These are phyloP conservation scores for Apostasia ramifera DNA, from an alignment of 106 monocot species.

Conservation along the genomic window DNA sequence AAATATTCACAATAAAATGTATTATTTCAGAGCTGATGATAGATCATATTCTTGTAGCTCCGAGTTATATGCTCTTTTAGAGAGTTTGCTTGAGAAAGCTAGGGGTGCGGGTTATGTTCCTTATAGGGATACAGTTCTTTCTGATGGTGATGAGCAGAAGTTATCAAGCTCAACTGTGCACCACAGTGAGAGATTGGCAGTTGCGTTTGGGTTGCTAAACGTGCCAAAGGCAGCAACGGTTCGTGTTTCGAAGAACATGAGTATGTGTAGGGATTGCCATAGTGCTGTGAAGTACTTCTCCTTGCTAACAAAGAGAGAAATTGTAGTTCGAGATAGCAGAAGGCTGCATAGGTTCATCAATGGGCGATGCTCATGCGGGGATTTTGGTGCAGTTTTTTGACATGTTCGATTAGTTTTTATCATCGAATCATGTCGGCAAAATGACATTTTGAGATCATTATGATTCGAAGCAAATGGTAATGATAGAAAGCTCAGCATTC, in stretches of 20 bases:
- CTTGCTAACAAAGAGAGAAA: constrained; percentile 46
- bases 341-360: constrained; percentile 69
- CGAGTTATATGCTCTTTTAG: constrained; percentile 45
- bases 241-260: constrained; percentile 67
- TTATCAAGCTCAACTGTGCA: constrained; percentile 16
- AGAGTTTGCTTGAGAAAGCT: constrained; percentile 51
- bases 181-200: constrained; percentile 70
- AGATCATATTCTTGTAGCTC: constrained; percentile 33
- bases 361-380: constrained; percentile 68
- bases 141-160: constrained; percentile 27
- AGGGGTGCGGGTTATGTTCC: constrained; percentile 42
- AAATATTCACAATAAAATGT: constrained; percentile 46
- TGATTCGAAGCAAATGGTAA: too few species aligned
- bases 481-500: too few species aligned
- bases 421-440: too few species aligned
- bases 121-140: constrained; percentile 23
- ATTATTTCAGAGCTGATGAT: constrained; percentile 66
- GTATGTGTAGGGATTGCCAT: constrained; percentile 81
- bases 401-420: background rate
- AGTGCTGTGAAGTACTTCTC: constrained; percentile 52
- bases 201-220: constrained; percentile 63
- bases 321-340: constrained; percentile 64
- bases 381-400: constrained; percentile 41
- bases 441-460: too few species aligned
- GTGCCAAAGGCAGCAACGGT: constrained; percentile 30